A percentile compares a stretch with the other conserved stretches of the same genome.
phyloP scores from a whole-genome alignment of 345 rosid species.

The Sisymbrium irio region DNA sequence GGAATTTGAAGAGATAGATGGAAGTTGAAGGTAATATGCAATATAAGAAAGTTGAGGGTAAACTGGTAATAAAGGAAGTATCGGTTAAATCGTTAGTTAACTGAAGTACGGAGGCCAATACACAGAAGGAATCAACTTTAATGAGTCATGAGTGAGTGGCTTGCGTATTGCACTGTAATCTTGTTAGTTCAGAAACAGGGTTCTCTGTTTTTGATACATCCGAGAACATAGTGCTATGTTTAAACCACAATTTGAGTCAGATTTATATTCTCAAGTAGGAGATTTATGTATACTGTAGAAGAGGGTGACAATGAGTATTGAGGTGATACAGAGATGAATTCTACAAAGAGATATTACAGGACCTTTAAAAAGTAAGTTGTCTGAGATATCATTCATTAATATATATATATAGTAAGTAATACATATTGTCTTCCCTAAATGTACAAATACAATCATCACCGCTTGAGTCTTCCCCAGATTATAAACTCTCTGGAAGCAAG shows the following conservation, averaged over 20 bases:
- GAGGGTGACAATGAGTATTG: not conserved
- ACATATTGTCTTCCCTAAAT: constrained; percentile 11
- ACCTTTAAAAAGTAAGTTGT: not conserved
- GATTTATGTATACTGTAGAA: not conserved
- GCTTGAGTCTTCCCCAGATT: constrained; percentile 26
- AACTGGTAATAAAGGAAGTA: no score
- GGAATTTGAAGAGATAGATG: no score
- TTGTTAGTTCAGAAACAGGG: not conserved
- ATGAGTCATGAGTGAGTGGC: no score
- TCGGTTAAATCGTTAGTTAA: no score
- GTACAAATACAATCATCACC: constrained; percentile 32
- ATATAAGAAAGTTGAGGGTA: no score
- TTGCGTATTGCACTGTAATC: no score
- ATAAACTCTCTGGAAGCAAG: constrained; percentile 33
- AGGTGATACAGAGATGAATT: not conserved
- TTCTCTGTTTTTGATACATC: not conserved
- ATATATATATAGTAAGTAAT: not conserved
- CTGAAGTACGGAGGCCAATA: no score
- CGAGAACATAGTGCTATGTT: not conserved
- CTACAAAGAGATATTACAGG: not conserved
- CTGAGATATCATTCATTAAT: not conserved
- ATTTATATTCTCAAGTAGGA: not conserved
- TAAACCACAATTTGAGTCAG: not conserved
- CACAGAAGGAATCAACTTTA: no score
- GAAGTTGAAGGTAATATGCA: no score